These are phyloP conservation scores for Chaetothyriales sp. DNA, from an alignment of 2,329 filamentous ascomycete genomes.

Conservation along the genomic window DNA sequence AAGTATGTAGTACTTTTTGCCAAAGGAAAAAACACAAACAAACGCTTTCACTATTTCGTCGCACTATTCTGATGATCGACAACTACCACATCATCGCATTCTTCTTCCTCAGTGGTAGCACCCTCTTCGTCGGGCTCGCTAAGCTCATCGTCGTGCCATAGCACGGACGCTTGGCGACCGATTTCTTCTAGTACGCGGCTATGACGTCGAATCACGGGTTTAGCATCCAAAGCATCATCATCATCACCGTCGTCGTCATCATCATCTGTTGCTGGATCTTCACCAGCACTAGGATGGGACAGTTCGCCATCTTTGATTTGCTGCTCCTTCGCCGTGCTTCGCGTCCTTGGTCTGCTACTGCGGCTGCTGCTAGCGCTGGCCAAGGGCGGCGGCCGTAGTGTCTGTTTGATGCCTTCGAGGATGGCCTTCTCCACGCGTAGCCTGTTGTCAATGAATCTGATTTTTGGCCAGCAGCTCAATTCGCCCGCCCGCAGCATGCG, in stretches of 20 bases:
- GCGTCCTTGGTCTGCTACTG: conserved; percentile 8
- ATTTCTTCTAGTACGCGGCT: conserved; percentile 31
- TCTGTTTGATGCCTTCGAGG: conserved; percentile 37
- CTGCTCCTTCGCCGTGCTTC: conserved; percentile 9
- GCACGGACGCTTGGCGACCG: conserved; percentile 33
- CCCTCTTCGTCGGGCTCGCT: conserved; percentile 30
- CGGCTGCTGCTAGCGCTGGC: conserved; percentile 8
- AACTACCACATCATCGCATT: conserved; percentile 24
- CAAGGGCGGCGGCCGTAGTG: conserved; percentile 17
- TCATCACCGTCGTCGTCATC: conserved; percentile 1
- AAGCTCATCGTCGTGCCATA: conserved; percentile 34
- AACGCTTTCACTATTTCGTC: not conserved
- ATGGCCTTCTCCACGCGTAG: conserved; percentile 66
- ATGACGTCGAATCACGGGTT: conserved; percentile 7
- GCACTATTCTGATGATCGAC: not conserved
- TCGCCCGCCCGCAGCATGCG: conserved; percentile 85
- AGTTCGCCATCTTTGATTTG: conserved; percentile 1
- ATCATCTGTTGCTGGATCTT: conserved; percentile 6
- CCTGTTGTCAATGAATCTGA: conserved; percentile 81
- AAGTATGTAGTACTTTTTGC: too few species aligned
- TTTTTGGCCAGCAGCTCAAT: conserved; percentile 76
- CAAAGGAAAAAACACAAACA: too few species aligned
- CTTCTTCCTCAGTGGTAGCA: conserved; percentile 32
- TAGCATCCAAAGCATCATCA: not conserved
- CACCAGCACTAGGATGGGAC: not conserved